Evolutionary conservation across 176 grass and related monocot genomes (phyloP).

Genomic region (Triticum timopheevii): DNA sequence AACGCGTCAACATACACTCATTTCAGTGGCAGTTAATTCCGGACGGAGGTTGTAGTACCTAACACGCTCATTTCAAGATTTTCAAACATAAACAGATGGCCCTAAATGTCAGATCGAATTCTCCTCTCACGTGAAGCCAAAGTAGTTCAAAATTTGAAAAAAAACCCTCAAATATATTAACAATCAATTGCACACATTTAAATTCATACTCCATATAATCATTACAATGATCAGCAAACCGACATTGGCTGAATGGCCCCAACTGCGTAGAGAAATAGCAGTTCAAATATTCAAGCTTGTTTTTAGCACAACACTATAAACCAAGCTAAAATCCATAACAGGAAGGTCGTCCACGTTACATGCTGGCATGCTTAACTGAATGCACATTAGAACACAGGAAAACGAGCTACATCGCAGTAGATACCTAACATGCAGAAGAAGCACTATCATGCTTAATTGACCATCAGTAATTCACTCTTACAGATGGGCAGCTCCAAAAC

Average conservation of each 20-base stretch:
- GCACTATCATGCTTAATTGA: not conserved
- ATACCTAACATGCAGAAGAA: not conserved
- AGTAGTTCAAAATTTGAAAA: conserved; percentile 14
- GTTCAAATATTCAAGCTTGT: not conserved
- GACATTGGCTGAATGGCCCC: not conserved
- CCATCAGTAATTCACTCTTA: not conserved
- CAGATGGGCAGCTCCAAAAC: not conserved
- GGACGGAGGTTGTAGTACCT: too few relatives aligned
- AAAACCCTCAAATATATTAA: conserved; percentile 8
- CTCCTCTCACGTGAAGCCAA: not conserved
- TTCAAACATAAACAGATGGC: not conserved
- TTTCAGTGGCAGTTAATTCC: too few relatives aligned
- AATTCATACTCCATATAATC: not conserved
- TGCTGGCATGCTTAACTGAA: not conserved
- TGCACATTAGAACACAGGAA: not conserved
- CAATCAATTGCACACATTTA: not conserved
- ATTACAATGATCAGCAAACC: conserved; percentile 14
- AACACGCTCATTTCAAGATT: not conserved
- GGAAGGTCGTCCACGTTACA: not conserved
- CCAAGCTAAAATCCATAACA: not conserved
- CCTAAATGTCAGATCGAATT: conserved; percentile 10
- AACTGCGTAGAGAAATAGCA: not conserved
- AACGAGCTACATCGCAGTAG: not conserved
- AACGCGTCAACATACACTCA: too few relatives aligned
- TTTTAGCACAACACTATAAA: not conserved